These are phyloP conservation scores for Globisporangium canariense DNA, from an alignment of 352 stramenopile genomes.

Conservation along the genomic window DNA sequence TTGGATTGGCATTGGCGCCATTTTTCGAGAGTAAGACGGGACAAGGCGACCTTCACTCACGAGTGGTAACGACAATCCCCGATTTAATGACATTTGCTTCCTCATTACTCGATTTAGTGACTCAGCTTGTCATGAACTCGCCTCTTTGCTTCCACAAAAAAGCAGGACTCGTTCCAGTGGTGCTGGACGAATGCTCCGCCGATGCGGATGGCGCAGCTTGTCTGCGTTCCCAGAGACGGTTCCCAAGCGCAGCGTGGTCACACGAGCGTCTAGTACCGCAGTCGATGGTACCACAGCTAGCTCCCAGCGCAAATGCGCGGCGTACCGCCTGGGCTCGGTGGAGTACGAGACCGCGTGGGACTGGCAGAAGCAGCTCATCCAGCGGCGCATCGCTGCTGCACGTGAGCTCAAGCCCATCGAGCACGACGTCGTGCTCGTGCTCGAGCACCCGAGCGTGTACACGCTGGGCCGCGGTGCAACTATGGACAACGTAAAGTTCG, in stretches of 20 bases:
- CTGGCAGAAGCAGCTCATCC: conserved; percentile 87
- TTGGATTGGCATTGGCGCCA: not conserved
- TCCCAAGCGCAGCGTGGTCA: conserved; percentile 4
- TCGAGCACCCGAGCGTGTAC: conserved; percentile 96
- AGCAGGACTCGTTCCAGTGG: not conserved
- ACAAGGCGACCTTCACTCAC: not conserved
- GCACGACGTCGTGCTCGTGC: conserved; percentile 87
- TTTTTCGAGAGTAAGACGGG: not conserved
- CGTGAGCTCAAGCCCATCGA: conserved; percentile 52
- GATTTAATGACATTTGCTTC: not conserved
- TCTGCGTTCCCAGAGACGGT: not conserved
- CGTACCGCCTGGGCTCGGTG: conserved; percentile 66
- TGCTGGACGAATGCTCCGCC: conserved; percentile 3
- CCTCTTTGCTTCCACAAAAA: not conserved
- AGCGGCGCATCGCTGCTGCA: conserved; percentile 60
- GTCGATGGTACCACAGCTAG: not conserved
- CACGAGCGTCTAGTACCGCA: not conserved
- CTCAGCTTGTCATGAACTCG: not conserved
- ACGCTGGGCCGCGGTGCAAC: conserved; percentile 93
- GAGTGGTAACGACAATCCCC: not conserved
- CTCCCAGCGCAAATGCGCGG: conserved; percentile 46
- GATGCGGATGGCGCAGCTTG: conserved; percentile 9
- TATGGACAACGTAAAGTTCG: conserved; percentile 61
- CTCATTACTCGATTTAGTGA: conserved; percentile 3
- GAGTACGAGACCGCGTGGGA: conserved; percentile 84